These are phyloP conservation scores for Stephania japonica DNA, from an alignment of 164 flowering plant genomes.

Conservation along the genomic window DNA sequence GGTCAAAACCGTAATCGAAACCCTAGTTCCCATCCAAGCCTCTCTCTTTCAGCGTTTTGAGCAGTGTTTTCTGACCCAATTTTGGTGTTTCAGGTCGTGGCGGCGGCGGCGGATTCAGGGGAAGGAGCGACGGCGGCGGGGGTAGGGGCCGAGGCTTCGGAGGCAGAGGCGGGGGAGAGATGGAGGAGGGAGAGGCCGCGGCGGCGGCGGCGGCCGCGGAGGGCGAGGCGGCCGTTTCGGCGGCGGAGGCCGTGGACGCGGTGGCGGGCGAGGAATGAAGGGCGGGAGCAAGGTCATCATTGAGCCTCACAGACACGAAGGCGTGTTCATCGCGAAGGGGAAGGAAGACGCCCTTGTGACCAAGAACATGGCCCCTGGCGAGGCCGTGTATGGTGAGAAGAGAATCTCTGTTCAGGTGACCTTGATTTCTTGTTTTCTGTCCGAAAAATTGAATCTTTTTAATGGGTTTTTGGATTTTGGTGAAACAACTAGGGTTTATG, in stretches of 20 bases:
- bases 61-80: neutral
- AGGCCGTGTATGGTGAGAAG: constrained; percentile 92
- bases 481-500: neutral
- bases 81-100: constrained; percentile 14
- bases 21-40: neutral
- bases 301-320: constrained; percentile 85
- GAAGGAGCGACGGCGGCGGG: constrained; percentile 35
- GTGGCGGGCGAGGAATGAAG: constrained; percentile 66
- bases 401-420: constrained; percentile 77
- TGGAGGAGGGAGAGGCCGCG: constrained; percentile 43
- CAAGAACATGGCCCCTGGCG: constrained; percentile 83
- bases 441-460: neutral
- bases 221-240: constrained; percentile 39
- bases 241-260: constrained; percentile 44
- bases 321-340: constrained; percentile 88
- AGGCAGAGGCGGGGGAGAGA: constrained; percentile 26
- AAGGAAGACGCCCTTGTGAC: constrained; percentile 94
- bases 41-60: neutral
- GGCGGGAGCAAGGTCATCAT: constrained; percentile 82
- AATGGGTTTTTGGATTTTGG: neutral
- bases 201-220: constrained; percentile 27
- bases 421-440: neutral
- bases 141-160: constrained; percentile 21
- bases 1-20: neutral
- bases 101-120: constrained; percentile 24